Evolutionary conservation across 257 asterid genomes (phyloP).

Genomic region (Solanum etuberosum): DNA sequence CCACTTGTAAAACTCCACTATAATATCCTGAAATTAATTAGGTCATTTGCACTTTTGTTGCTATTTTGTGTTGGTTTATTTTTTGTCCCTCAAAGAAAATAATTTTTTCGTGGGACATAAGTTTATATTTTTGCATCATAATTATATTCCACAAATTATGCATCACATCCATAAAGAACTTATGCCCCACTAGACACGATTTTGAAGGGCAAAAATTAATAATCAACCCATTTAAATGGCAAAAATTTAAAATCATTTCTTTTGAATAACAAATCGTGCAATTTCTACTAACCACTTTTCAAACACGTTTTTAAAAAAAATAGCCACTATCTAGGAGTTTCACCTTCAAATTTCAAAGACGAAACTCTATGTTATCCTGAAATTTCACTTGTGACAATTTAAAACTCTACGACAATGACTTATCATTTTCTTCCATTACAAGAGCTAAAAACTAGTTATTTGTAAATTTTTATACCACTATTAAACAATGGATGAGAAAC

Average conservation of each 20-base stretch:
- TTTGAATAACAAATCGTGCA: not conserved
- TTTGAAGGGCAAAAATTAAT: not conserved
- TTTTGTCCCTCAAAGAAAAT: not conserved
- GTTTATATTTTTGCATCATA: not conserved
- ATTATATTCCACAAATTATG: not conserved
- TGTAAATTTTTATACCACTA: not conserved
- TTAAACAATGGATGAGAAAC: too few relatives aligned
- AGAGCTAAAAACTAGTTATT: not conserved
- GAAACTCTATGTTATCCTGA: not conserved
- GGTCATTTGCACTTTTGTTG: not conserved
- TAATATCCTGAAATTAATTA: not conserved
- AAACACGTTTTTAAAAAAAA: not conserved
- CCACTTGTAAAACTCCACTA: not conserved
- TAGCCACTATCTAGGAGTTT: not conserved
- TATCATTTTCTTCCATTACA: not conserved
- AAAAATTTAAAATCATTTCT: not conserved
- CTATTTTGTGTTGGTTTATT: not conserved
- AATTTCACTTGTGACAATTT: not conserved
- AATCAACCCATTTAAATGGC: not conserved
- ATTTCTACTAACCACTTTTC: not conserved
- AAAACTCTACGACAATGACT: too few relatives aligned
- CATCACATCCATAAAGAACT: not conserved
- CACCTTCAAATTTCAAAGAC: not conserved
- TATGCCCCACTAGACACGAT: not conserved
- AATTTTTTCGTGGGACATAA: not conserved